These are phyloP conservation scores for Uronychia binucleata DNA, from an alignment of 73 alveolate genomes.

Conservation along the genomic window DNA sequence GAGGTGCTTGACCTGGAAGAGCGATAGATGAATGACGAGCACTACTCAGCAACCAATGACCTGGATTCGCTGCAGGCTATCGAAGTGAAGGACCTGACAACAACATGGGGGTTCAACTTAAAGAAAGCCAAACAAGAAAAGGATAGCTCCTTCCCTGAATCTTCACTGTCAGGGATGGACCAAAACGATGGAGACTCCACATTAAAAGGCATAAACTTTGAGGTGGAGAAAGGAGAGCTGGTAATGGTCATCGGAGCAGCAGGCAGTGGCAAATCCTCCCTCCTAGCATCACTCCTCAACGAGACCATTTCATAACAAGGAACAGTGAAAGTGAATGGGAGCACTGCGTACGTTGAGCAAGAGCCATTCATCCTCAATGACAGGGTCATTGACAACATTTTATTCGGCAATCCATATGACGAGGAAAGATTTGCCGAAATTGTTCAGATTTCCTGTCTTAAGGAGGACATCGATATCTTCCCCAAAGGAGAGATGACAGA, in stretches of 20 bases:
- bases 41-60: too few relatives aligned
- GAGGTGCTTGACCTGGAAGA: too few relatives aligned
- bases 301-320: too few relatives aligned
- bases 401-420: conserved; percentile 77
- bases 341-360: conserved; percentile 86
- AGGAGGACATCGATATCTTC: conserved; percentile 58
- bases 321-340: conserved; percentile 21
- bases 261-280: conserved; percentile 9
- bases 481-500: conserved; percentile 65
- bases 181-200: too few relatives aligned
- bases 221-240: conserved; percentile 13
- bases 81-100: too few relatives aligned
- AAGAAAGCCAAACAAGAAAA: too few relatives aligned
- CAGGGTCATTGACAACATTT: conserved; percentile 86
- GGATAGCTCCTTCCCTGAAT: too few relatives aligned
- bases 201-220: background rate
- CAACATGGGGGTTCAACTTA: too few relatives aligned
- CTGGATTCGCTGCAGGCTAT: too few relatives aligned
- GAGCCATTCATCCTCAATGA: conserved; percentile 88
- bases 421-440: conserved; percentile 71
- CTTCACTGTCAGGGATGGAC: too few relatives aligned
- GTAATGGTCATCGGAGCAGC: conserved; percentile 8
- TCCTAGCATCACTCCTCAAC: background rate
- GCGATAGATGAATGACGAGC: too few relatives aligned
- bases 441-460: conserved; percentile 76